Evolutionary conservation across 2,329 filamentous ascomycete genomes (phyloP), one percentile per base, ranked within the genome.

Genomic region (Dryadomyces sulphureus): DNA sequence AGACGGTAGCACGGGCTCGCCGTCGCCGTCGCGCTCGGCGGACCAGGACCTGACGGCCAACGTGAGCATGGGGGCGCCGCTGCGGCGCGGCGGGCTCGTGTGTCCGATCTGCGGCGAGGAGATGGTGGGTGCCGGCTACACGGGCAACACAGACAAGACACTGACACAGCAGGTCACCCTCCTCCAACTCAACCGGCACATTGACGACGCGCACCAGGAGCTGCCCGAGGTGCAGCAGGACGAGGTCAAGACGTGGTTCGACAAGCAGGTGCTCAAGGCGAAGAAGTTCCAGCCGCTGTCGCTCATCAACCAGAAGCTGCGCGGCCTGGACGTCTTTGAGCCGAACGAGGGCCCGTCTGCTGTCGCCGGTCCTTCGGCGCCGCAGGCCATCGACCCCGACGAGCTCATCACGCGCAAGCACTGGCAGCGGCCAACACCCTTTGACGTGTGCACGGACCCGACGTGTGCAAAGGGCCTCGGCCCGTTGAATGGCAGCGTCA

Each of bases 71-170:
- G 70, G 65, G 20, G 64, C 65, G 9, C 67, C 71, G 17, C 42
- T 72, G 77, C 46, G 76, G 73, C 54, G 76, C 76, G n/a, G n/a
- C 53, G 75, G 75, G 61, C 77, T 98, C 49, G 78, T 90, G 46
- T 98, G 92, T 62, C 92, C 92, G n/a, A 98, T 98, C 59, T 98
- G 92, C 64, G 88, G 81, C 55, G 93, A 96, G 65, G 89, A 95
- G 63, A 98, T 98, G 92, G 88, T 92, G 16, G 27, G 67, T n/a
- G n/a, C n/a, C n/a, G n/a, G n/a, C n/a, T n/a, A n/a, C n/a, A n/a
- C 52, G 66, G 12, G 2, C 16, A 5, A 19, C 27, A n/a, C 8
- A 20, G 4, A 7, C 12, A 4, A 7, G 16, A 35, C 21, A 12
- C 4, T 34, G 21, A 19, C 9, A 5, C 19, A 34, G 4, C 8